A percentile compares a stretch with the other conserved stretches of the same genome.
Conservation (phyloP, 2,329 filamentous ascomycete species). For the Cercospora berteroae region DNA sequence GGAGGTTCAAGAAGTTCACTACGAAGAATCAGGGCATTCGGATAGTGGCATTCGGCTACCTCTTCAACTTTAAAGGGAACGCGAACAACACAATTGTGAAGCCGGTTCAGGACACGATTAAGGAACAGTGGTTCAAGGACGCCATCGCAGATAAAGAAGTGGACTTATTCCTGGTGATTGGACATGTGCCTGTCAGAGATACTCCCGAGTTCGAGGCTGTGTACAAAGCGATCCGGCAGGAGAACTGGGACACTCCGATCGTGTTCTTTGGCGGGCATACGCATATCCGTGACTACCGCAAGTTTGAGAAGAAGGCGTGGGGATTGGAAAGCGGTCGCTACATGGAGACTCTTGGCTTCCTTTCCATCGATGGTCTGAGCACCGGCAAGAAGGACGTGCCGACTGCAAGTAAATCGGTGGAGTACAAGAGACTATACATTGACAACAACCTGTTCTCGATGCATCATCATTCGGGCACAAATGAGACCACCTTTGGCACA, state of each 20-base stretch:
- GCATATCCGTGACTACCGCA: constrained; percentile 80
- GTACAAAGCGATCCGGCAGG: constrained; percentile 72
- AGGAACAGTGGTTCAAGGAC: constrained; percentile 83
- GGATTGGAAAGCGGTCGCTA: constrained; percentile 86
- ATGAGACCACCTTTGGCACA: constrained; percentile 72
- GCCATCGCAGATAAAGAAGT: constrained; percentile 75
- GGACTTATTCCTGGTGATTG: constrained; percentile 82
- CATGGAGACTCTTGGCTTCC: constrained; percentile 92
- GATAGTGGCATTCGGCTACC: constrained; percentile 85
- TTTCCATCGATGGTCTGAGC: constrained; percentile 72
- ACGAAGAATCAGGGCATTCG: constrained; percentile 85
- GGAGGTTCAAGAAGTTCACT: constrained; percentile 81
- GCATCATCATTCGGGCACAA: constrained; percentile 73
- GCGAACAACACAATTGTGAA: constrained; percentile 87
- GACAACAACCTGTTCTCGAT: constrained; percentile 89
- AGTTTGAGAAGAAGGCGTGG: constrained; percentile 74
- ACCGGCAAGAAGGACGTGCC: constrained; percentile 39
- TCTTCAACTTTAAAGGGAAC: constrained; percentile 91
- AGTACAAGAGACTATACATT: constrained; percentile 79
- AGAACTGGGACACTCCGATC: constrained; percentile 79
- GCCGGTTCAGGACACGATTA: constrained; percentile 73
- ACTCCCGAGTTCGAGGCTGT: constrained; percentile 77
- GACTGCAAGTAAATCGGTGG: constrained; percentile 43
- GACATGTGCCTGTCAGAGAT: constrained; percentile 73
- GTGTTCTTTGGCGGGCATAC: constrained; percentile 89